Evolutionary conservation across 2,329 filamentous ascomycete species (phyloP), one percentile per base, ranked within the genome.

Genomic region (Nemania sp.): DNA sequence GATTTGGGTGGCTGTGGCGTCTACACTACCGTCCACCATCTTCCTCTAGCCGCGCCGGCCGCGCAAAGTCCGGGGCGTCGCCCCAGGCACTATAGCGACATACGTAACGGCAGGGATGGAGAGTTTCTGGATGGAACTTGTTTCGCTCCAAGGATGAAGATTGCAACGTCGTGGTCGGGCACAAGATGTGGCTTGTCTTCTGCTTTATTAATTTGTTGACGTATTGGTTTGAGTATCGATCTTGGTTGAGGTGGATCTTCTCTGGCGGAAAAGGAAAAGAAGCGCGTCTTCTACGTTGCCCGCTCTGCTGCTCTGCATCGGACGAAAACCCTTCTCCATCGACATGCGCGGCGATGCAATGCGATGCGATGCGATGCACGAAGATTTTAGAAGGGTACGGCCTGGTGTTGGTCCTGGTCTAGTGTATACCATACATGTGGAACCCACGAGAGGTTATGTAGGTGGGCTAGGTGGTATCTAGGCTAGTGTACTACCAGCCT

Each of bases 381-480:
- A 31, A 46, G 14, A 57, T 50, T 34, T 31, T 54, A 43, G 42
- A 26, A 51, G 57, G 55, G 54, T 51, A n/a, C n/a, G n/a, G n/a
- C n/a, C n/a, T n/a, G n/a, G n/a, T n/a, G n/a, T n/a, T n/a, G n/a
- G n/a, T n/a, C n/a, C n/a, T n/a, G n/a, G n/a, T n/a, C n/a, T n/a
- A n/a, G n/a, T n/a, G n/a, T 54, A 60, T 59, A 52, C 59, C 46
- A 42, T 51, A 51, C 48, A 49, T 58, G 43, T 52, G 52, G 56
- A 46, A 57, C 47, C 15, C 28, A 23, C 12, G 26, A 40, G 8
- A 23, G 37, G 5, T 39, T 12, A 12, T n/a, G n/a, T n/a, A n/a
- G n/a, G n/a, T n/a, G n/a, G n/a, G n/a, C n/a, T n/a, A n/a, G n/a
- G n/a, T n/a, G n/a, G n/a, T n/a, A n/a, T n/a, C n/a, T n/a, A n/a